Evolutionary conservation across 495 filamentous ascomycete genomes (phyloP), one percentile per base, ranked within the genome.

Genomic region (Penicillium fimorum): DNA sequence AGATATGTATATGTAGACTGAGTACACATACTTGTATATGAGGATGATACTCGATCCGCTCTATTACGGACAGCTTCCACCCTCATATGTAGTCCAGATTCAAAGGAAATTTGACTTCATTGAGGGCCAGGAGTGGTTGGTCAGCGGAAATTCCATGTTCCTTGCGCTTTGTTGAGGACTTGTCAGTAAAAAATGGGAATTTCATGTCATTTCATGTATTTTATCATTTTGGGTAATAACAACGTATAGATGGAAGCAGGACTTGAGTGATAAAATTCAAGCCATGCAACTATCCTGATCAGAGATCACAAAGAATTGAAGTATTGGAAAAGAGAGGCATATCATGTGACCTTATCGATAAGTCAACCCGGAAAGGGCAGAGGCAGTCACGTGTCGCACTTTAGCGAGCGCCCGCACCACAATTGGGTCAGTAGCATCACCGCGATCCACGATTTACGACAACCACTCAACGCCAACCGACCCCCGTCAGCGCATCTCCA

Each of bases 321-420:
- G 18, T 37, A 43, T 46, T 45, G 30, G 12, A 30, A 25, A 4
- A 12, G 3, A 20, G 0, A 47, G 41, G 0, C 4, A 22, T 30
- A 38, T 54, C 52, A 54, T 44, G 52, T 54, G 52, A 33, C 24
- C 52, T 54, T 54, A 54, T 54, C 52, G 51, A 50, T 55, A 55
- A 42, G 29, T 42, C 20, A 13, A 46, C 53, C 62, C 60, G 57
- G 51, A 64, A 76, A 78, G 76, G 76, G 76, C 73, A 77, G 73
- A 47, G 43, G 41, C 18, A 51, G 57, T 76, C 75, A 79, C 75
- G 75, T 79, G 76, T 55, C 42, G 53, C 66, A 62, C 57, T 72
- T 78, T 77, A 79, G 75, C 75, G 76, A 79, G 74, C 61, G 62
- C 65, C 65, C 75, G 72, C 75, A 76, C 74, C 72, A 77, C 72